Base-by-base conservation (phyloP, 225 moss, liverwort and hornwort genomes). In the Marchantia polymorpha region DNA sequence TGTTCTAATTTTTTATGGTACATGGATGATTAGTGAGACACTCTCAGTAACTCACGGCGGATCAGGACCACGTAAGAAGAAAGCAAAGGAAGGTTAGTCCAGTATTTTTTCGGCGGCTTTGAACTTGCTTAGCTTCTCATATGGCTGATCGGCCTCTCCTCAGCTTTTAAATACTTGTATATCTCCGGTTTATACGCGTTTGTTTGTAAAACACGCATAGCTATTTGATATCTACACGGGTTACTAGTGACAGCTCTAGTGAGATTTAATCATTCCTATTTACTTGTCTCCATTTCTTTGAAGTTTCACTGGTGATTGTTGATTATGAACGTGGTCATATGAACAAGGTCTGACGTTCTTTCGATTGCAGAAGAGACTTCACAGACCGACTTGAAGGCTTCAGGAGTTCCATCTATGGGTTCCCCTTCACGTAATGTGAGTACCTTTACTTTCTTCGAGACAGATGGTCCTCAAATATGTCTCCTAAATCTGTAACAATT, bases 361-460 rank as follows among this genome's bases (percentile, higher is more conserved):
- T 13, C 66, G 47, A 14, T 77, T 12, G 27, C 83, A 84, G 86
- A 83, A 29, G 79, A 82, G 72, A 77, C 50, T 25, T 58, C 52
- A n/a, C 76, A 78, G 39, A 59, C n/a, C 31, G 85, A 81, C 46
- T n/a, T 55, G 55, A 85, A 82, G 64, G 51, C 72, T 23, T 47
- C 56, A 31, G 65, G 85, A 80, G 74, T 78, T 77, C 80, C 78
- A 22, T 30, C 65, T 39, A 63, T 82, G 79, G 79, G 50, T 51
- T 85, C 89, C 64, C 80, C 86, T 61, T 56, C 48, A 75, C 11
- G 79, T 76, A 87, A 74, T 82, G 92, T 94, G 79, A 87, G 92
- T 86, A 25, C 17, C 10, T 8, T 75, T 15, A 13, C 9, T 30
- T 74, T 23, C 7, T 17, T 7, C 12, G 60, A 70, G 19, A 6